A percentile compares a stretch with the other conserved stretches of the same genome.
These are phyloP conservation scores for Rubroshorea leprosula DNA, from an alignment of 345 rosid species.

Conservation along the genomic window DNA sequence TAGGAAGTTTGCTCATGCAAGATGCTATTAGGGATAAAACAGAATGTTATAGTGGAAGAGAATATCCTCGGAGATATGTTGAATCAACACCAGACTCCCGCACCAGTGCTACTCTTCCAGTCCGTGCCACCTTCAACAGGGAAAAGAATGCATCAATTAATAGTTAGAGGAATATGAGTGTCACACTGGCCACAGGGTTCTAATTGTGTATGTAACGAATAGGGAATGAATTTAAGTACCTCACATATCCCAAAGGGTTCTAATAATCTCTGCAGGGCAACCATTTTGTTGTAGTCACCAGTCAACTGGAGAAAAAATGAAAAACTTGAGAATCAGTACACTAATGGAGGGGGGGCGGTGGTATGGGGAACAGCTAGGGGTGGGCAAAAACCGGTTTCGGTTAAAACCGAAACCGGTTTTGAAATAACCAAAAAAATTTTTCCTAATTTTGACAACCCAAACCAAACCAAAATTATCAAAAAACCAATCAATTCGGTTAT, in stretches of 20 bases:
- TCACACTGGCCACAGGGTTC: neutral
- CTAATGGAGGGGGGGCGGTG: no score
- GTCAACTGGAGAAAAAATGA: conserved; percentile 38
- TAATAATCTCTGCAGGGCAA: conserved; percentile 51
- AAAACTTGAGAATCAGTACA: neutral
- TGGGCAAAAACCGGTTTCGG: no score
- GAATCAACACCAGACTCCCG: conserved; percentile 77
- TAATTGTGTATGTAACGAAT: neutral
- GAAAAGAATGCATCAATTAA: neutral
- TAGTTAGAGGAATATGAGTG: neutral
- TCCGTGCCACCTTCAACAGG: conserved; percentile 59
- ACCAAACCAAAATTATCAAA: no score
- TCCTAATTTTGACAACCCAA: no score
- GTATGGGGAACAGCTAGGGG: no score
- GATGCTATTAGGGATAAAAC: neutral
- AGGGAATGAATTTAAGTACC: conserved; percentile 19
- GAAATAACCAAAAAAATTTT: no score
- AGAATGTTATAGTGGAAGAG: conserved; percentile 43
- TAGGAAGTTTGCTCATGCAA: neutral
- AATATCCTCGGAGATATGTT: conserved; percentile 51
- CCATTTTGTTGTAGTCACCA: conserved; percentile 60
- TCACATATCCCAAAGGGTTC: conserved; percentile 68
- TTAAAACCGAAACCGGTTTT: no score
- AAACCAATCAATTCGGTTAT: no score
- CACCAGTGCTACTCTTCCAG: conserved; percentile 67